phyloP scores from a whole-genome alignment of 768 basidiomycete genomes.

The Boletus coccyginus region DNA sequence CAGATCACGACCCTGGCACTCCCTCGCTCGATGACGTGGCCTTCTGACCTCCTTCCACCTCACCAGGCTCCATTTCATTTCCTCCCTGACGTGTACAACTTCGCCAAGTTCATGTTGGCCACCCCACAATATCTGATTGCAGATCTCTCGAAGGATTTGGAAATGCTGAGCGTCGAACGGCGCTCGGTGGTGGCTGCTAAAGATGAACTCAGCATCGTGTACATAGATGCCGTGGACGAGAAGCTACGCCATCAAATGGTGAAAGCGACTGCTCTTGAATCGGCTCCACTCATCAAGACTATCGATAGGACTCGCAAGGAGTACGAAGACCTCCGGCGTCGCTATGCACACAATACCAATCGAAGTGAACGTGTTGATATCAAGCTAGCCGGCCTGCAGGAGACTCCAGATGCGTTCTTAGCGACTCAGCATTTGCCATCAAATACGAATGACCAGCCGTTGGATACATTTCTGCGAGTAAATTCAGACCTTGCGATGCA shows the following conservation, averaged over 20 bases:
- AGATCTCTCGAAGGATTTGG: constrained; percentile 71
- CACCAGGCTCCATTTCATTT: constrained; percentile 96
- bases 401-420: constrained; percentile 61
- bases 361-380: constrained; percentile 24
- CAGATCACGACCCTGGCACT: constrained; percentile 94
- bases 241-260: constrained; percentile 79
- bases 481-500: constrained; percentile 5
- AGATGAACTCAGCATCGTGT: constrained; percentile 75
- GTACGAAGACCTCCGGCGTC: constrained; percentile 51
- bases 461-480: background rate
- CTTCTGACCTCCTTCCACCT: constrained; percentile 85
- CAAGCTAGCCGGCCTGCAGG: constrained; percentile 21
- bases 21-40: constrained; percentile 91
- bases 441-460: constrained; percentile 8
- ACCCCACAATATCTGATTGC: constrained; percentile 80
- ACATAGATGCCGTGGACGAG: constrained; percentile 74
- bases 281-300: constrained; percentile 55
- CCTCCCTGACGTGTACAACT: constrained; percentile 84
- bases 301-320: constrained; percentile 64
- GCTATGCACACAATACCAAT: constrained; percentile 15
- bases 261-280: constrained; percentile 75
- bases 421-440: constrained; percentile 36
- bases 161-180: constrained; percentile 70
- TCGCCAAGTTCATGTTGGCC: constrained; percentile 95
- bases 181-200: constrained; percentile 59